Percentiles rank a stretch among this genome's conserved stretches.
Conservation (phyloP, 1,284 basidiomycete species). For the Prillingera fragicola region DNA sequence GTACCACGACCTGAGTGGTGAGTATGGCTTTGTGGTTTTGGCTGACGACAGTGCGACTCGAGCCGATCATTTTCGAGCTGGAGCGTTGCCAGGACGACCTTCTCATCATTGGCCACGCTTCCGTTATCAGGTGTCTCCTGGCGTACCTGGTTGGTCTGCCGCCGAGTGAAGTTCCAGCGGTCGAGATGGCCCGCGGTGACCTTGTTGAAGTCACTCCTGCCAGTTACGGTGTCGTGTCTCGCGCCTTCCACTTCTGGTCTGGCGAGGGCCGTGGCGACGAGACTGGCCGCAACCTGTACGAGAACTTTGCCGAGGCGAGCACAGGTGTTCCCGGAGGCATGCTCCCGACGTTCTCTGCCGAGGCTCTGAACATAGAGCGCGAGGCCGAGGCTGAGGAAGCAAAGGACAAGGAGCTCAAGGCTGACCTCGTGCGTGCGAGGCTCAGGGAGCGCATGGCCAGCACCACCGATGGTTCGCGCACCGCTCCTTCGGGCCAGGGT, state of each 20-base stretch:
- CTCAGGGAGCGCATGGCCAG: slow-evolving; percentile 17
- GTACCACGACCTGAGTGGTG: slow-evolving; percentile 79
- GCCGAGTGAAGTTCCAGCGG: slow-evolving; percentile 93
- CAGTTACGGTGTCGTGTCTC: slow-evolving; percentile 79
- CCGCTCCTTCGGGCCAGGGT: slow-evolving; percentile 21
- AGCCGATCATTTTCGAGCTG: slow-evolving; percentile 76
- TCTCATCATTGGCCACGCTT: slow-evolving; percentile 77
- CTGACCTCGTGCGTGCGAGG: slow-evolving; percentile 18
- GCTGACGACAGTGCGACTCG: slow-evolving; percentile 58
- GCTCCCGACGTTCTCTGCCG: slow-evolving; percentile 37
- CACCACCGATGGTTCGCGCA: slow-evolving; percentile 22
- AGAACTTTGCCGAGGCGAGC: slow-evolving; percentile 48
- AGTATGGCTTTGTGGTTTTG: slow-evolving; percentile 25
- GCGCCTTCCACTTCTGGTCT: slow-evolving; percentile 84
- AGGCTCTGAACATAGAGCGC: slow-evolving; percentile 41
- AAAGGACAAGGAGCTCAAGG: slow-evolving; percentile 34
- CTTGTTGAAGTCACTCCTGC: slow-evolving; percentile 83
- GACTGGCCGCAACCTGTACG: slow-evolving; percentile 47
- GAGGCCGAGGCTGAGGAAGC: slow-evolving; percentile 44
- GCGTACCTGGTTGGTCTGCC: slow-evolving; percentile 88
- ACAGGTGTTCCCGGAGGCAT: slow-evolving; percentile 33
- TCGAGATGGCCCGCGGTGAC: slow-evolving; percentile 88
- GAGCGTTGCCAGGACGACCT: slow-evolving; percentile 74
- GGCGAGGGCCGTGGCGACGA: slow-evolving; percentile 46
- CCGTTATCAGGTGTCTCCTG: slow-evolving; percentile 93